Evolutionary conservation across 176 grass and related monocot species (phyloP), one percentile per base, ranked within the genome.

Genomic region (Musa itinerans): DNA sequence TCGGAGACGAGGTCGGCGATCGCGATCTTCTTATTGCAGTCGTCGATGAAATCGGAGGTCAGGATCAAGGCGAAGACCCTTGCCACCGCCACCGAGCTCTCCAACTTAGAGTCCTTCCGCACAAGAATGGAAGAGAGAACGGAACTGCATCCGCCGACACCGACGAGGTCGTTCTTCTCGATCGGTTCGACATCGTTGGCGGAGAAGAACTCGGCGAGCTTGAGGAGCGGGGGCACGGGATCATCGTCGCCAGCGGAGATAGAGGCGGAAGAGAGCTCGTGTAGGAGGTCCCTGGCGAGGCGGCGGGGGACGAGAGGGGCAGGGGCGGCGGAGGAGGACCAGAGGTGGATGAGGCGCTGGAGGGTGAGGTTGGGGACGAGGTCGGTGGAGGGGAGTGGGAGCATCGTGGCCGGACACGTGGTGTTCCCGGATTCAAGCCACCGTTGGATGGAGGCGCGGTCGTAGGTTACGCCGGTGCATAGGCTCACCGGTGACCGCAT

Each of bases 171-270:
- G 66, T 94, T 92, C 85, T 92, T 99, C 15, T 89, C 88, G 72
- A 99, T 91, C 20, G 91, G 90, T 17, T 94, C 90, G 7, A 89
- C 76, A 54, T 99, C 90, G 53, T 89, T 86, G 51, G 89, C 86
- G 16, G 80, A 85, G n/a, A 99, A 86, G 19, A 92, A 89, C 2
- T 77, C 90, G 1, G 90, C 88, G 0, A 99, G 84, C 78, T 82
- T 57, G 25, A 84, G 65, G 9, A 99, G 82, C 1, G 83, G 65
- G 0, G 80, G 0, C 7, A 74, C 63, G 0, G 88, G 81, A 34
- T 74, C 72, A 61, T 63, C 13, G n/a, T 50, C 59, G 24, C 12
- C 1, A 15, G 15, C 6, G 12, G 52, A 2, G 1, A 34, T 12
- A 13, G 58, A 2, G 11, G 75, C 1, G 49, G 75, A 65, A 19